Base-by-base conservation (phyloP, 2,329 filamentous ascomycete species). In the Dactylellina sp. region DNA sequence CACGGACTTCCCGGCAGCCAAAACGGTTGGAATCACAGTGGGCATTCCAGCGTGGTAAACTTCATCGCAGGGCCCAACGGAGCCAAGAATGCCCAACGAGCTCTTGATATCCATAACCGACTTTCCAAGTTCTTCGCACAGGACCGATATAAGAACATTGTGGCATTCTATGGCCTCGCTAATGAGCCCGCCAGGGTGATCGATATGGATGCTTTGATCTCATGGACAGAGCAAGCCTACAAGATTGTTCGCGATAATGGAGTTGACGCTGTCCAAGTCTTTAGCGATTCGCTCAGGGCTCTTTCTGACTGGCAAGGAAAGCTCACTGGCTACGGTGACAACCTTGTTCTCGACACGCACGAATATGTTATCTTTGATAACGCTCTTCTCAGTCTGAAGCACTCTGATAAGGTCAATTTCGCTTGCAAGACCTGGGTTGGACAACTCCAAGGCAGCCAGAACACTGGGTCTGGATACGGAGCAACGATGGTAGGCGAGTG, bases 301-400 rank as follows among this genome's bases (percentile, higher is more conserved):
- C 86, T 98, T 2, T 85, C 86, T 76, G 94, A 95, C 79, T 99
- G 95, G 95, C 89, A 97, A 80, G 92, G 91, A 37, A 86, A 91
- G 80, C 86, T 98, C 77, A 87, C 90, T 77, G 85, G 86, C 18
- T 86, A 91, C 79, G 85, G 89, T 49, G 86, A 89, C 76, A 84
- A 89, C 76, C 84, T 98, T 76, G 87, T 96, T n/a, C 87, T 99
- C n/a, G 95, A 99, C 82, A 94, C 95, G 32, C 95, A 99, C 82
- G 93, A 98, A 81, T 99, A 99, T 81, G 92, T 96, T 79, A 97
- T 97, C 81, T 99, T 99, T 86, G 97, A 99, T 84, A 87, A 87
- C 44, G 89, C 90, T 76, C 91, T 96, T 81, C 90, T 99, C 79
- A 86, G 88, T 44, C 89, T 90, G 79, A 89, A 89, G 62, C 95